Base-by-base conservation (phyloP, 495 filamentous ascomycete genomes). In the Penicillium macrosclerotiorum region DNA sequence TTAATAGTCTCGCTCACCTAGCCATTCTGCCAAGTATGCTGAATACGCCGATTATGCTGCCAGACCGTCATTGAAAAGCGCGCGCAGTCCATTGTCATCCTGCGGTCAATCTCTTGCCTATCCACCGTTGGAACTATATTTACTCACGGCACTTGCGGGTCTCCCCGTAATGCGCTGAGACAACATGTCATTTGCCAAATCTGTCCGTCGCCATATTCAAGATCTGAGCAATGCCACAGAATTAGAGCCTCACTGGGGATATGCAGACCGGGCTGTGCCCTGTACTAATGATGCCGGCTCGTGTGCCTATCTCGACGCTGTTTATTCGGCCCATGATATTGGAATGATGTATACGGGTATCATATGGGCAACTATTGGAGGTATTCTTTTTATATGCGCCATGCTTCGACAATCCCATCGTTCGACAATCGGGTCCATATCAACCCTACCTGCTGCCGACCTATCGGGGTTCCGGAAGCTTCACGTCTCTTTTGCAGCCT, bases 271-370 rank as follows among this genome's bases (percentile, higher is more conserved):
- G 31, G 69, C 75, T 4, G 30, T 82, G 0, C 83, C 83, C 12
- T 84, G 81, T 56, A 73, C 67, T 19, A 81, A 69, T 46, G 81
- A 83, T 61, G 47, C 65, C 0, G 82, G 80, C 4, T 79, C 77
- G 3, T 86, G 83, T 59, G 81, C 65, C 18, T 85, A 85, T 56
- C 71, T 85, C 3, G 81, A 84, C 57, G 67, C 64, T 11, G 79
- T 82, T 32, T 86, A 85, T 59, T 62, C 59, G 18, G 71, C 73
- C 26, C 82, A 86, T 50, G 79, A 82, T 48, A 40, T 67, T 14
- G 73, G 71, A 5, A 82, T 85, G 74, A 52, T 81, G 8, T 85
- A 85, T 52, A 74, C 71, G 5, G 76, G 76, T 49, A 81, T 83
- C 44, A 49, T 86, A 23, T 85, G 81, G 81, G 71, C 72, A 0